Conservation (phyloP, 495 filamentous ascomycete species). For the Massariosphaeria phaeospora region DNA sequence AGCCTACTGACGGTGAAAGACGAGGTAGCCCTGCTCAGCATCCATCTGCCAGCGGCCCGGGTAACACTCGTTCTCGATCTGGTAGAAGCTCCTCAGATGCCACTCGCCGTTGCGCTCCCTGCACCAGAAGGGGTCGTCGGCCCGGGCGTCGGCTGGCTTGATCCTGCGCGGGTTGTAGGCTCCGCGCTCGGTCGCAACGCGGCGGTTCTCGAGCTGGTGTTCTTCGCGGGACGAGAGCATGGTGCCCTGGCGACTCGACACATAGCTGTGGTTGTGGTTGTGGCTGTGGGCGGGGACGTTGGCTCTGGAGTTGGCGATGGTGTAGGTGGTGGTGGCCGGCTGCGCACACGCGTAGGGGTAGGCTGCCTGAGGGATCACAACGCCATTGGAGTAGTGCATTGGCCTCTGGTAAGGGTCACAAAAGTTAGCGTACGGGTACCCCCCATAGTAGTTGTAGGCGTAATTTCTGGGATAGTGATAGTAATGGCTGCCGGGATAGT, state of each 20-base stretch:
- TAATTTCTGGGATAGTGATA: neutral
- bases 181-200: slow-evolving; percentile 34
- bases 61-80: slow-evolving; percentile 34
- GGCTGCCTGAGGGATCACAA: neutral
- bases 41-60: slow-evolving; percentile 37
- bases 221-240: slow-evolving; percentile 15
- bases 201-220: slow-evolving; percentile 36
- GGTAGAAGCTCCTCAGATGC: slow-evolving; percentile 31
- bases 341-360: neutral
- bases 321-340: neutral
- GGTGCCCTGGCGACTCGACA: too few relatives aligned
- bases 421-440: slow-evolving; percentile 4
- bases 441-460: neutral
- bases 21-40: slow-evolving; percentile 32
- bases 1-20: slow-evolving; percentile 31
- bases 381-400: neutral
- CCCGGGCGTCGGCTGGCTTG: slow-evolving; percentile 32
- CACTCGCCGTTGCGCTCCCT: slow-evolving; percentile 34
- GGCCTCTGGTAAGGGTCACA: slow-evolving; percentile 4
- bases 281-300: neutral
- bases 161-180: slow-evolving; percentile 33
- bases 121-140: slow-evolving; percentile 40
- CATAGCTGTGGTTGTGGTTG: neutral
- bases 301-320: neutral
- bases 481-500: too few relatives aligned